Evolutionary conservation across 805 yeast genomes (phyloP), one percentile per base, ranked within the genome.

Genomic region (Candida mattraensis): DNA sequence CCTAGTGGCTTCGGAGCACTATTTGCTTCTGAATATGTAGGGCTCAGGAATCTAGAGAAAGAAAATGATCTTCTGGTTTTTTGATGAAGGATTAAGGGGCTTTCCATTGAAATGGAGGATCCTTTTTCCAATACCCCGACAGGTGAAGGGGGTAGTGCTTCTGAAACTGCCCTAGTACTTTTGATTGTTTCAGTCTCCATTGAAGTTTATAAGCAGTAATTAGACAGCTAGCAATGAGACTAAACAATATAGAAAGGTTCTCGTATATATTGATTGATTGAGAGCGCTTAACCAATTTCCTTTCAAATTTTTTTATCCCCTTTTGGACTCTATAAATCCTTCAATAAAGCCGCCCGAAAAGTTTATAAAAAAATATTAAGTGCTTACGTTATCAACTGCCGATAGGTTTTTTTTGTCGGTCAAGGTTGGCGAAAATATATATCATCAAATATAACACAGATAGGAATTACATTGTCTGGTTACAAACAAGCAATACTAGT

Each of bases 1-100:
- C 10, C 12, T 22, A 9, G 4, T 8, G 7, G 31, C n/a, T n/a
- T n/a, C n/a, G n/a, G n/a, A n/a, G n/a, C n/a, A n/a, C n/a, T n/a
- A n/a, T n/a, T n/a, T n/a, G n/a, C n/a, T n/a, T n/a, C 16, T 10
- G 28, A 4, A n/a, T 25, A 18, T 10, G 30, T 26, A 7, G 42
- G 16, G 28, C 18, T 24, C 23, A 39, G 18, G 4, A 42, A 28
- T 21, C 30, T 38, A 10, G 43, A 40, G 14, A 42, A 17, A 10
- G 44, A 39, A 20, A 45, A 40, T 3, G 40, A 19, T 13, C 42
- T 33, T 24, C 18, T 44, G 13, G 25, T 19, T 12, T 16, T 29
- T 14, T 17, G 24, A 18, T n/a, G 8, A 7, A 25, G 14, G 24
- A 30, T 18, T 18, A 28, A 15, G 17, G 19, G n/a, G n/a, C 22